phyloP scores from a whole-genome alignment of 106 monocot species.

The Agapanthus africanus region DNA sequence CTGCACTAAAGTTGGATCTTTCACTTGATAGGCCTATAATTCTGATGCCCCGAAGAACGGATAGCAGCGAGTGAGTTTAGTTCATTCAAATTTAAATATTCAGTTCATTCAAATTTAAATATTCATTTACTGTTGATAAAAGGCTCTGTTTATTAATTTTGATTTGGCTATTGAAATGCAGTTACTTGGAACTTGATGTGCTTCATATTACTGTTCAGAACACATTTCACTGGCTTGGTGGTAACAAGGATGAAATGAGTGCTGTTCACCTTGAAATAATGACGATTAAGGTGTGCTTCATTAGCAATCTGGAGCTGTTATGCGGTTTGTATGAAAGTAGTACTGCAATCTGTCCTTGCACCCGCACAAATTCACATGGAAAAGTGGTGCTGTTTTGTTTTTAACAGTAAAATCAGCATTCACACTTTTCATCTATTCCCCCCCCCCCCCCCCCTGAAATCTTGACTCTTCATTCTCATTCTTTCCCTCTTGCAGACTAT shows the following conservation, averaged over 20 bases:
- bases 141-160: no score
- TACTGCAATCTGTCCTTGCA: not conserved
- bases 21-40: slow-evolving; percentile 83
- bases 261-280: slow-evolving; percentile 75
- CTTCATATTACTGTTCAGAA: slow-evolving; percentile 77
- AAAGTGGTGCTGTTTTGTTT: no score
- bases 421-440: not conserved
- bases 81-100: no score
- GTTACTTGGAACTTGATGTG: slow-evolving; percentile 90
- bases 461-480: not conserved
- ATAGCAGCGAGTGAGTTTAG: slow-evolving; percentile 68
- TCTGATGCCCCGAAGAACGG: slow-evolving; percentile 71
- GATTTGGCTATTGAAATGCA: slow-evolving; percentile 27
- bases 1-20: slow-evolving; percentile 89
- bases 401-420: not conserved
- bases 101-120: no score
- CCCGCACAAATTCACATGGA: not conserved
- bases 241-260: slow-evolving; percentile 57
- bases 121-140: no score
- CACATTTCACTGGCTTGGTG: slow-evolving; percentile 79
- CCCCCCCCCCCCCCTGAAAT: not conserved
- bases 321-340: not conserved
- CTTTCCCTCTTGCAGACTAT: not conserved
- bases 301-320: not conserved
- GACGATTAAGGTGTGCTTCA: slow-evolving; percentile 56